A percentile compares a stretch with the other conserved stretches of the same genome.
These are phyloP conservation scores for Xylariaceae sp. DNA, from an alignment of 2,329 filamentous ascomycete species.

Conservation along the genomic window DNA sequence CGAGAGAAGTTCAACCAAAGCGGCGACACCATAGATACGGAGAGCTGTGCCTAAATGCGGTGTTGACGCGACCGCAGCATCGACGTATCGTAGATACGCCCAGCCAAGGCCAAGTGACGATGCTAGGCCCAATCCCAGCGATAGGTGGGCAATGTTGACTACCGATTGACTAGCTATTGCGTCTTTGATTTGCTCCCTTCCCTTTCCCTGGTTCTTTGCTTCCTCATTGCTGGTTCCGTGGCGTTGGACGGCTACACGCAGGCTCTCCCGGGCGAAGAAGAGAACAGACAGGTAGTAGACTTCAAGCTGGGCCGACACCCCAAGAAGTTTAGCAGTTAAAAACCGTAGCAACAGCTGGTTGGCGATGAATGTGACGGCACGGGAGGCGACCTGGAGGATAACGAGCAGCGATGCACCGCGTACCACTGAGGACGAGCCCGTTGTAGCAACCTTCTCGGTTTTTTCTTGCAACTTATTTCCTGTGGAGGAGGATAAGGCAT, in stretches of 20 bases:
- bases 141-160: constrained; percentile 83
- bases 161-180: constrained; percentile 62
- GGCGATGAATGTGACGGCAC: constrained; percentile 81
- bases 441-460: constrained; percentile 1
- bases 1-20: constrained; percentile 69
- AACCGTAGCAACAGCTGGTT: constrained; percentile 89
- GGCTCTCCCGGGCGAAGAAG: constrained; percentile 87
- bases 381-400: constrained; percentile 79
- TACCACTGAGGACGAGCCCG: constrained; percentile 41
- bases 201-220: not conserved
- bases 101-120: constrained; percentile 61
- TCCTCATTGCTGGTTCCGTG: constrained; percentile 41
- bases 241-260: constrained; percentile 87
- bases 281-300: constrained; percentile 90
- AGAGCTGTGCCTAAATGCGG: constrained; percentile 59
- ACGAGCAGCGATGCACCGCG: constrained; percentile 82
- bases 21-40: constrained; percentile 52
- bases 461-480: not conserved
- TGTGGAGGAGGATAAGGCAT: not conserved
- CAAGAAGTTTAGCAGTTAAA: constrained; percentile 78
- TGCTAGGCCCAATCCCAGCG: constrained; percentile 63
- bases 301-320: constrained; percentile 84
- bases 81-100: constrained; percentile 59
- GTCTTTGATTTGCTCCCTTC: constrained; percentile 12
- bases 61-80: constrained; percentile 47